Evolutionary conservation across 2,329 filamentous ascomycete species (phyloP).

Genomic region (Scytalidium lignicola): DNA sequence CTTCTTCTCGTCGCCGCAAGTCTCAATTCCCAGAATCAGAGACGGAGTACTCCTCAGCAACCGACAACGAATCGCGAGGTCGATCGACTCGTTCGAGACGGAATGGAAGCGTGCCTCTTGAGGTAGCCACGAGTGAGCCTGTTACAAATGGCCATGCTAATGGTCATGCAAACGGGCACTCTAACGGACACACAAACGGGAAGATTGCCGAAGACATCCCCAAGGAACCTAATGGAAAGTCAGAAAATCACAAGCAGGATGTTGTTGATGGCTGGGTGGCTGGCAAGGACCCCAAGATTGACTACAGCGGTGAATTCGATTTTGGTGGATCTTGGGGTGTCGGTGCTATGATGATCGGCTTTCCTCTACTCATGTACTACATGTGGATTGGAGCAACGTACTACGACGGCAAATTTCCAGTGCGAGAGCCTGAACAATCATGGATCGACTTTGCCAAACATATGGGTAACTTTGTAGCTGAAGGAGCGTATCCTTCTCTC

Average conservation of each 20-base stretch:
- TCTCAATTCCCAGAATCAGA: constrained; percentile 26
- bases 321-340: constrained; percentile 87
- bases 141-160: constrained; percentile 6
- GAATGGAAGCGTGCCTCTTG: constrained; percentile 15
- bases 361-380: constrained; percentile 96
- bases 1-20: constrained; percentile 37
- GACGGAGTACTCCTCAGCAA: constrained; percentile 27
- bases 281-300: constrained; percentile 56
- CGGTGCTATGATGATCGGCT: constrained; percentile 79
- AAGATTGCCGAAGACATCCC: not conserved
- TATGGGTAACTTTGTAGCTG: constrained; percentile 68
- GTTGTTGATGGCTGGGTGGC: constrained; percentile 52
- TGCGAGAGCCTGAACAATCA: constrained; percentile 59
- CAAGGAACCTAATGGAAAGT: constrained; percentile 4
- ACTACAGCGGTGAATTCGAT: constrained; percentile 64
- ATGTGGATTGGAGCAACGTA: constrained; percentile 97
- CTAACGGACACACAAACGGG: constrained; percentile 6
- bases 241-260: constrained; percentile 6
- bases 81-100: constrained; percentile 16
- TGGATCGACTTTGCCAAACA: constrained; percentile 67
- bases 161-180: constrained; percentile 8
- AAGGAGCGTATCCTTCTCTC: constrained; percentile 74
- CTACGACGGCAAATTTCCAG: constrained; percentile 79
- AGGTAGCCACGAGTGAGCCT: constrained; percentile 16
- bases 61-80: constrained; percentile 19